phyloP scores from a whole-genome alignment of 75 land plant genomes.

The Cupressus sempervirens region DNA sequence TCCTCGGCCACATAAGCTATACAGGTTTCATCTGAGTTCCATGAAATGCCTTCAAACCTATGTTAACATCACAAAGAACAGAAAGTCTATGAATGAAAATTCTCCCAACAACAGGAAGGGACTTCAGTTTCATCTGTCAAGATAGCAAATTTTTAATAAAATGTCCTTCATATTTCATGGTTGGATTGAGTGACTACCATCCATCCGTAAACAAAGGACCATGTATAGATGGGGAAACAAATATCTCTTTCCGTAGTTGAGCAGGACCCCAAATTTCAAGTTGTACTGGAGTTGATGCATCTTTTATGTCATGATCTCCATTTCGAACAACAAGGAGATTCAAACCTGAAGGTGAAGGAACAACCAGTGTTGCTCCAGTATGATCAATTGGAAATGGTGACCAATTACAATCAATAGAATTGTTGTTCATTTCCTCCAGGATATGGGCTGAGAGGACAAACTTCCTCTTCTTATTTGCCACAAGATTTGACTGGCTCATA shows the following conservation, averaged over 20 bases:
- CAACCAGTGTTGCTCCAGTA: constrained; percentile 62
- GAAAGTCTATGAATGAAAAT: background rate
- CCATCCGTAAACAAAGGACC: constrained; percentile 86
- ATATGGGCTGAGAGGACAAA: constrained; percentile 60
- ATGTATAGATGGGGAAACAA: constrained; percentile 68
- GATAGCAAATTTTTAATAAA: background rate
- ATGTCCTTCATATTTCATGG: background rate
- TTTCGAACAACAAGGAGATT: constrained; percentile 86
- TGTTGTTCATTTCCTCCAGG: constrained; percentile 22
- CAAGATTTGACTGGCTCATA: constrained; percentile 70
- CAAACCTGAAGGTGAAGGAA: constrained; percentile 91
- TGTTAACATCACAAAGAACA: background rate
- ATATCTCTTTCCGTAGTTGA: constrained; percentile 69
- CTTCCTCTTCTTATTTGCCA: constrained; percentile 74
- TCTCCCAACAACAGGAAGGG: background rate
- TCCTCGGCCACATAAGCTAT: constrained; percentile 98
- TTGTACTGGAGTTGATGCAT: constrained; percentile 39
- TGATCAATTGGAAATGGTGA: constrained; percentile 90
- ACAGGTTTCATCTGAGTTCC: constrained; percentile 74
- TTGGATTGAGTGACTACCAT: constrained; percentile 55
- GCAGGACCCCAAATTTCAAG: constrained; percentile 83
- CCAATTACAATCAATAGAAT: constrained; percentile 56
- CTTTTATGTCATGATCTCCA: constrained; percentile 43
- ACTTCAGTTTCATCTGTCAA: background rate
- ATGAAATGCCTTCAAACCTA: constrained; percentile 98